A percentile compares a stretch with the other conserved stretches of the same genome.
phyloP scores from a whole-genome alignment of 495 filamentous ascomycete genomes.

The Penicillium paradoxum region DNA sequence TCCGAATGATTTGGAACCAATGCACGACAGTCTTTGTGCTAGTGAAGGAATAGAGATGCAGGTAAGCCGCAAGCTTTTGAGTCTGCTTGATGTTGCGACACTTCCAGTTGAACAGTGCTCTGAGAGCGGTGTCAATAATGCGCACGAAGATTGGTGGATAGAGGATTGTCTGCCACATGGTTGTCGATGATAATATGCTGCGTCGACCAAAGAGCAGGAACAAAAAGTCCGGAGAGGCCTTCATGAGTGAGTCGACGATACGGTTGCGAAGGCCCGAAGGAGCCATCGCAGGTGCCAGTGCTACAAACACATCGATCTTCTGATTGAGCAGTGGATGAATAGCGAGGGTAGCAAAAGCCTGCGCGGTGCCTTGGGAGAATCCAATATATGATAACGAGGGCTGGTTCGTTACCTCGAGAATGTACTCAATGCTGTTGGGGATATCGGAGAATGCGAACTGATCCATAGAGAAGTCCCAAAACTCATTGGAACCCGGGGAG shows the following conservation, averaged over 20 bases:
- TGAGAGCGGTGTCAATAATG: constrained; percentile 75
- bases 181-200: constrained; percentile 85
- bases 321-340: constrained; percentile 90
- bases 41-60: constrained; percentile 93
- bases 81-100: constrained; percentile 77
- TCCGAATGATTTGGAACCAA: constrained; percentile 99
- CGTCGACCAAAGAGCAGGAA: constrained; percentile 94
- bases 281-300: constrained; percentile 94
- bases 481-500: constrained; percentile 68
- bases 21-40: constrained; percentile 94
- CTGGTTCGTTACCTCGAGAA: constrained; percentile 77
- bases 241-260: constrained; percentile 87
- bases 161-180: constrained; percentile 95
- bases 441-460: constrained; percentile 98
- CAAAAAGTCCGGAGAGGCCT: constrained; percentile 86
- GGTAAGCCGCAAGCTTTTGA: constrained; percentile 95
- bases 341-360: constrained; percentile 92
- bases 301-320: constrained; percentile 94
- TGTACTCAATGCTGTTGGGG: constrained; percentile 87
- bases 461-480: constrained; percentile 98
- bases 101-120: constrained; percentile 84
- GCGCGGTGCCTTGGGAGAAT: constrained; percentile 94
- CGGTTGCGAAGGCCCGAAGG: constrained; percentile 84
- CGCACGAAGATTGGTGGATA: constrained; percentile 93
- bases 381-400: constrained; percentile 91